Evolutionary conservation across 208 protist genomes (phyloP), one percentile per base, ranked within the genome.

Genomic region (Trypanosoma melophagium): DNA sequence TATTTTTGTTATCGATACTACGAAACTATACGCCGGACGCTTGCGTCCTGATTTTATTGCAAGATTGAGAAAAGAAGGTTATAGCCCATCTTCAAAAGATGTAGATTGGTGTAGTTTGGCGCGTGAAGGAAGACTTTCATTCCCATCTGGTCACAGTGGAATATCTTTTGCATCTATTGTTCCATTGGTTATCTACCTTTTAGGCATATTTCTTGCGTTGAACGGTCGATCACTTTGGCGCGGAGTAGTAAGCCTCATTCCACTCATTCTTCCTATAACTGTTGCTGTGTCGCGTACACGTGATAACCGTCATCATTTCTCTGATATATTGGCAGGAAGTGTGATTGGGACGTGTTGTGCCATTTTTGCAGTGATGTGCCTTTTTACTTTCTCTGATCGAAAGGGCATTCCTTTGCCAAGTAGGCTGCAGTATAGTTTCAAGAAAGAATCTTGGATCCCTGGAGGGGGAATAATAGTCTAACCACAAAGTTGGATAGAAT

Each of bases 221-320:
- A 35, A 57, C 1, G 58, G 63, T 7, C 56, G 41, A 0, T 63
- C 50, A 19, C 19, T 76, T 0, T 72, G 55, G 67, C 50, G 62
- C 1, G 8, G 28, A 52, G 41, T 62, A 19, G 8, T 86, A 0
- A 22, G 58, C 28, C 22, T 87, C 8, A 41, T 76, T 14, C 79
- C 80, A 21, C 28, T 86, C 14, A 50, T 66, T 52, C 53, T 90
- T 24, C 60, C 79, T 22, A 47, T 77, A 50, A 24, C 57, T 31
- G 74, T 92, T 24, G 75, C 86, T 17, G 35, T 87, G 12, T 89
- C 82, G 0, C 69, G 86, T 24, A 92, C 86, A 3, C 50, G 55
- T 28, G 82, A 89, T 71, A 81, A 87, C 63, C 71, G 83, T 49
- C 86, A 92, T 55, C 58, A 87, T 73, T 89, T 83, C 60, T 73